Evolutionary conservation across 768 basidiomycete genomes (phyloP), one percentile per base, ranked within the genome.

Genomic region (Collybiopsis confluens): DNA sequence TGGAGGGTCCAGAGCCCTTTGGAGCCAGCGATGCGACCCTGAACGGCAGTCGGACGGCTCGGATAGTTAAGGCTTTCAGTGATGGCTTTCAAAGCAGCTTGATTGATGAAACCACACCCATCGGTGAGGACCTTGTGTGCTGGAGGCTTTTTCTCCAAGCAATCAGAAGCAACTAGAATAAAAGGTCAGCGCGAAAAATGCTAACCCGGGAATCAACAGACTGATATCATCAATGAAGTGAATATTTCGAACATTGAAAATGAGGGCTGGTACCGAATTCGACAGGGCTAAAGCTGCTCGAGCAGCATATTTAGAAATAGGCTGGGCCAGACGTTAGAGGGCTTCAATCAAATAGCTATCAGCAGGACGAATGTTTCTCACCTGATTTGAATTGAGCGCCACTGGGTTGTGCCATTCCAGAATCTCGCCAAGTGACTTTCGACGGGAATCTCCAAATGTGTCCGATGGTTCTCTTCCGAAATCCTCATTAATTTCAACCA

Each of bases 91-190:
- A 86, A 66, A 0, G 76, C 82, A 0, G 79, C 71, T 10, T 73
- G 74, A 60, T 87, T 90, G 2, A 88, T 82, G 24, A 80, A 71
- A 0, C 89, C 88, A 65, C 86, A 88, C 0, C 89, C 89, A 61
- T 90, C 89, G 0, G 88, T 90, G 71, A 88, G 79, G 5, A 79
- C 72, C 49, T 82, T 76, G 26, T 86, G 79, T 0, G 85, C 69
- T 1, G 79, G 75, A 0, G 79, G 61, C 58, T 81, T 65, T 50
- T 64, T 57, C 48, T 55, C 48, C 63, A 65, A 33, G 71, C 73
- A 72, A 61, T 71, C 60, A 49, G 75, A 60, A 43, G 79, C 77
- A 56, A 63, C 65, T 74, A 54, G 36, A 1, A 16, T 45, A 43
- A 50, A 13, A 21, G 16, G 13, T n/a, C n/a, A n/a, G 42, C 33